phyloP scores from a whole-genome alignment of 2,329 filamentous ascomycete species.

The Fusarium sp. region DNA sequence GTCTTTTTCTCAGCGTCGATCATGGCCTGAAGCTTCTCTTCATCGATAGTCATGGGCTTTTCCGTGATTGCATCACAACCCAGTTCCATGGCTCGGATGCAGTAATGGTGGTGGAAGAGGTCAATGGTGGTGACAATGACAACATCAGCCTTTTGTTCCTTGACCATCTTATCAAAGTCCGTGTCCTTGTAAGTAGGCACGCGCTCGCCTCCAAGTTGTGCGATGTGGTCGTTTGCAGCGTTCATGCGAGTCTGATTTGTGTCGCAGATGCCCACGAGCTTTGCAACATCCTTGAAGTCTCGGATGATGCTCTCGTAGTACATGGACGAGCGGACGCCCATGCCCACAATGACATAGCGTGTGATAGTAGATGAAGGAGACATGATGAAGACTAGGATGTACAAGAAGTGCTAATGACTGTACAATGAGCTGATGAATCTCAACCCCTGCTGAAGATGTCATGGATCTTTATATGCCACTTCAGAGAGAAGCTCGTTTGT shows the following conservation, averaged over 20 bases:
- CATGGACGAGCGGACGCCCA: constrained; percentile 68
- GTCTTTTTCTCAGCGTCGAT: constrained; percentile 46
- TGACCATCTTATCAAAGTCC: constrained; percentile 69
- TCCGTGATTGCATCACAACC: constrained; percentile 71
- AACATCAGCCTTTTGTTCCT: constrained; percentile 67
- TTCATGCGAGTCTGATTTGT: constrained; percentile 71
- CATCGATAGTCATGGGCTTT: constrained; percentile 75
- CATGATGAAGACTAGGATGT: constrained; percentile 11
- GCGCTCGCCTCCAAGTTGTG: constrained; percentile 57
- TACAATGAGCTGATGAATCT: not conserved
- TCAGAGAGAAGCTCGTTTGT: not conserved
- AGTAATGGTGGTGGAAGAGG: constrained; percentile 70
- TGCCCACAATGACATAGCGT: constrained; percentile 68
- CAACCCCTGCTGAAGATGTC: not conserved
- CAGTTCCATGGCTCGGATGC: constrained; percentile 68
- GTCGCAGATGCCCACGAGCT: constrained; percentile 69
- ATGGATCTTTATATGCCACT: not conserved
- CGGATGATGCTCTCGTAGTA: constrained; percentile 69
- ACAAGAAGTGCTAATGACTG: not conserved
- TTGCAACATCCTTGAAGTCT: constrained; percentile 61
- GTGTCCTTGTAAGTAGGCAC: constrained; percentile 66
- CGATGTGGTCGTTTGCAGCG: constrained; percentile 64
- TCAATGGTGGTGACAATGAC: constrained; percentile 74
- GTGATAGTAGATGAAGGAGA: constrained; percentile 44
- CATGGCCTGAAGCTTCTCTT: constrained; percentile 62